These are phyloP conservation scores for Penicillium vulpinum DNA, from an alignment of 2,329 filamentous ascomycete genomes.

Conservation along the genomic window DNA sequence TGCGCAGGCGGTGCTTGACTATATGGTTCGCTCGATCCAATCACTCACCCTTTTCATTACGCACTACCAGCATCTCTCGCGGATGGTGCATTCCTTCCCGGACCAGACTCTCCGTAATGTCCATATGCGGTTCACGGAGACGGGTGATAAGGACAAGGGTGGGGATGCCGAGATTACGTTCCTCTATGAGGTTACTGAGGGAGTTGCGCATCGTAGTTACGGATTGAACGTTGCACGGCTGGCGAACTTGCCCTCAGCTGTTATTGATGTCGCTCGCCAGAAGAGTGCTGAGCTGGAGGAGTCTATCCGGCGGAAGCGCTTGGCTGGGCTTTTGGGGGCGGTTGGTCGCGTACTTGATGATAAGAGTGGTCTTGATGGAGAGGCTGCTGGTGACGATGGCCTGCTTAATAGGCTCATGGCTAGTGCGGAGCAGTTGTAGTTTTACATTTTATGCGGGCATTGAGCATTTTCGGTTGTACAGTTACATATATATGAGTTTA, in stretches of 20 bases:
- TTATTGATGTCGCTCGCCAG: conserved; percentile 75
- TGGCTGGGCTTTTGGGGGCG: conserved; percentile 45
- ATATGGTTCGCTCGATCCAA: conserved; percentile 71
- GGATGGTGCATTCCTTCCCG: conserved; percentile 68
- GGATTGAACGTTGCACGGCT: conserved; percentile 89
- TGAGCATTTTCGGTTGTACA: background rate
- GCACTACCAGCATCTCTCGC: conserved; percentile 87
- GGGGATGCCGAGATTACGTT: conserved; percentile 87
- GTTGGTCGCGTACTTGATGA: conserved; percentile 32
- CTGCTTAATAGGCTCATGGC: conserved; percentile 35
- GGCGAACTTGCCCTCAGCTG: conserved; percentile 72
- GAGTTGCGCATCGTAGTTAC: conserved; percentile 90
- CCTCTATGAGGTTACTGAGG: conserved; percentile 86
- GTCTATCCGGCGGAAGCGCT: conserved; percentile 63
- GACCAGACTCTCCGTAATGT: conserved; percentile 73
- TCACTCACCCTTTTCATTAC: conserved; percentile 94
- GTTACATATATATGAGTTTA: background rate
- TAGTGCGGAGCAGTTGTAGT: conserved; percentile 36
- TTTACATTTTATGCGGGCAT: background rate
- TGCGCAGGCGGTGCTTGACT: conserved; percentile 83
- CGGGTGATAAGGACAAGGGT: conserved; percentile 54
- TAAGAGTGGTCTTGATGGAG: background rate
- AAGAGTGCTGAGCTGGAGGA: conserved; percentile 82
- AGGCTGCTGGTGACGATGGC: conserved; percentile 16
- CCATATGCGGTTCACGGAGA: conserved; percentile 83